phyloP scores from a whole-genome alignment of 352 stramenopile species.

The Globisporangium viniferum region DNA sequence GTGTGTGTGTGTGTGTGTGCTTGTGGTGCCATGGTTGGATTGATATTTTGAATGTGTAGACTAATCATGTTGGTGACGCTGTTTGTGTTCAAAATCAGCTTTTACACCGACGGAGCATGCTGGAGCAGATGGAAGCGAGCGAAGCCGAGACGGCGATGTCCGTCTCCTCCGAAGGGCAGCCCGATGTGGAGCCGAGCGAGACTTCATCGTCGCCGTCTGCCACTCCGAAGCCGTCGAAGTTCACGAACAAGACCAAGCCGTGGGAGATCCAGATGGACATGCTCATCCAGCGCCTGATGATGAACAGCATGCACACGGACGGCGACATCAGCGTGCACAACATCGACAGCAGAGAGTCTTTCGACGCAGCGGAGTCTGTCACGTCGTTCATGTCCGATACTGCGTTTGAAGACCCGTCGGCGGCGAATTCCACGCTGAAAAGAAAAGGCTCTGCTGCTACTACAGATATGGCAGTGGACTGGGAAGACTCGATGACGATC shows the following conservation, averaged over 20 bases:
- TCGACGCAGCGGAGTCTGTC: constrained; percentile 34
- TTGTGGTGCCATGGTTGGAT: neutral
- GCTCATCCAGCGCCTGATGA: constrained; percentile 81
- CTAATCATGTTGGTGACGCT: neutral
- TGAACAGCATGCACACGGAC: constrained; percentile 73
- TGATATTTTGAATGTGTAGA: neutral
- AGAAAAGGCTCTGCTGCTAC: neutral
- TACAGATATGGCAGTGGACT: constrained; percentile 13
- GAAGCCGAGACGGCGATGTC: constrained; percentile 3
- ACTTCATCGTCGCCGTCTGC: constrained; percentile 12
- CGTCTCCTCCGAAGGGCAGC: constrained; percentile 8
- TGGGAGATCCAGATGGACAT: constrained; percentile 88
- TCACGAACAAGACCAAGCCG: constrained; percentile 37
- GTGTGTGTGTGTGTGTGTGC: neutral
- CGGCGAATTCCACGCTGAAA: neutral
- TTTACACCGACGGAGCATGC: constrained; percentile 1
- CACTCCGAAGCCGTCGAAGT: neutral
- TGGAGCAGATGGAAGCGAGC: constrained; percentile 6
- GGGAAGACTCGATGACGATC: constrained; percentile 23
- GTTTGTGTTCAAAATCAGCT: constrained; percentile 1
- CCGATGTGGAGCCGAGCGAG: constrained; percentile 13
- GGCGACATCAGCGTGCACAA: constrained; percentile 80
- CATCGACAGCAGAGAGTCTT: constrained; percentile 58
- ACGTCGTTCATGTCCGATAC: constrained; percentile 39
- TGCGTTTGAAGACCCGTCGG: constrained; percentile 12